A percentile compares a stretch with the other conserved stretches of the same genome.
Conservation (phyloP, 208 protist genomes). For the Leishmania braziliensis region DNA sequence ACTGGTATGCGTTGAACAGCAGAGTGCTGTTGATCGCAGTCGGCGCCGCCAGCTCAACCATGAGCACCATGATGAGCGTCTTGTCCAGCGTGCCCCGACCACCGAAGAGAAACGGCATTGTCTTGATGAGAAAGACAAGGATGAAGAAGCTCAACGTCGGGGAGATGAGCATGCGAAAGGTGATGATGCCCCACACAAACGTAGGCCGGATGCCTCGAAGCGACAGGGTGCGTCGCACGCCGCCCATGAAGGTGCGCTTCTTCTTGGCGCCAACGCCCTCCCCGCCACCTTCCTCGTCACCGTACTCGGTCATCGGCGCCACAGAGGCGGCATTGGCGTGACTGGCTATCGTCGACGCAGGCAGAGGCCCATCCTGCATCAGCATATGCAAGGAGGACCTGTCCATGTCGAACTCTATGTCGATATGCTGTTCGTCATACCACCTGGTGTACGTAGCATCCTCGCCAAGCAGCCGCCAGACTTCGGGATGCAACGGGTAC, state of each 20-base stretch:
- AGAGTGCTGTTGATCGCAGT: slow-evolving; percentile 80
- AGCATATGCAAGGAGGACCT: slow-evolving; percentile 37
- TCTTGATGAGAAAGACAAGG: slow-evolving; percentile 37
- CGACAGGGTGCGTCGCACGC: slow-evolving; percentile 38
- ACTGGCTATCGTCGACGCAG: slow-evolving; percentile 11
- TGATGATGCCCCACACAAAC: slow-evolving; percentile 72
- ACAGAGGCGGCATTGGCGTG: slow-evolving; percentile 6
- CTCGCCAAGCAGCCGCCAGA: slow-evolving; percentile 36
- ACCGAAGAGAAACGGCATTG: slow-evolving; percentile 63
- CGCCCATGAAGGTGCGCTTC: slow-evolving; percentile 7
- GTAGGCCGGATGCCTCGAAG: slow-evolving; percentile 35
- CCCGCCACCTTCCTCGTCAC: background rate
- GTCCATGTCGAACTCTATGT: slow-evolving; percentile 45
- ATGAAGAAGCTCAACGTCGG: slow-evolving; percentile 56
- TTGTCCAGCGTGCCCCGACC: slow-evolving; percentile 39
- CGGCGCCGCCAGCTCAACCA: slow-evolving; percentile 68
- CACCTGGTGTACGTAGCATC: slow-evolving; percentile 25
- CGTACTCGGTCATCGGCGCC: background rate
- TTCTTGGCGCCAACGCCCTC: background rate
- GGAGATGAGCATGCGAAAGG: slow-evolving; percentile 60
- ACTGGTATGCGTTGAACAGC: slow-evolving; percentile 64
- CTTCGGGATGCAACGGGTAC: slow-evolving; percentile 34
- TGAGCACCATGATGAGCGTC: slow-evolving; percentile 73
- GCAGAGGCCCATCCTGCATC: slow-evolving; percentile 20
- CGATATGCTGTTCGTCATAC: slow-evolving; percentile 43